A percentile compares a stretch with the other conserved stretches of the same genome.
Evolutionary conservation across 306 rosid species (phyloP).

Genomic region (Fagus crenata): DNA sequence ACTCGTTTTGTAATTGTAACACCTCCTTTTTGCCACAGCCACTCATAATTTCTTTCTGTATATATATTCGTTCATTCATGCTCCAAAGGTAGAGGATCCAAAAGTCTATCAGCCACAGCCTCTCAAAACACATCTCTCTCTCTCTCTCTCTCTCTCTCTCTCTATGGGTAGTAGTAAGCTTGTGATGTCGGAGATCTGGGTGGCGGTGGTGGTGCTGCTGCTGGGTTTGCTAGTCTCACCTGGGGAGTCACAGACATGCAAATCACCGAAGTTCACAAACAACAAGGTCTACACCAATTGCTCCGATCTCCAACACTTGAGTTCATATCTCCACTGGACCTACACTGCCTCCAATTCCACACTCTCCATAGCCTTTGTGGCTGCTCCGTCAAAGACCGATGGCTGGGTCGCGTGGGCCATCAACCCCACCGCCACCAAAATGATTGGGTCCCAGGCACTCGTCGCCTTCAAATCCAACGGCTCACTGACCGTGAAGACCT

Average conservation of each 20-base stretch:
- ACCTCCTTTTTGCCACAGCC: background rate
- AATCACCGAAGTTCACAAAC: constrained; percentile 36
- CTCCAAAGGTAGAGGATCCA: no score
- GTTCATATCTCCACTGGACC: constrained; percentile 56
- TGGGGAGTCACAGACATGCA: constrained; percentile 40
- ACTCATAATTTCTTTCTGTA: background rate
- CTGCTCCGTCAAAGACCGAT: constrained; percentile 22
- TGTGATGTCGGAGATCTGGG: no score
- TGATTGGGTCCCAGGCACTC: constrained; percentile 60
- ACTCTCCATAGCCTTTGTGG: constrained; percentile 58
- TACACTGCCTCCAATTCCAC: constrained; percentile 54
- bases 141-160: no score
- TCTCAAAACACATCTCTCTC: no score
- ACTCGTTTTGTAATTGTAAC: background rate
- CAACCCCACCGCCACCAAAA: constrained; percentile 51
- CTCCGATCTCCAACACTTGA: constrained; percentile 44
- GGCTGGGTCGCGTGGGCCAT: constrained; percentile 85
- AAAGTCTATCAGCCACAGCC: no score
- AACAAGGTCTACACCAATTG: constrained; percentile 46
- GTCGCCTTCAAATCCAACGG: constrained; percentile 39
- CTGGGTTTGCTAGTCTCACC: constrained; percentile 31
- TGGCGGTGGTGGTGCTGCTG: no score
- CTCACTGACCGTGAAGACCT: constrained; percentile 16
- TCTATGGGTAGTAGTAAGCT: no score
- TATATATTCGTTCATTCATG: no score